Evolutionary conservation across 192 early-diverging fungal genomes (phyloP), one percentile per base, ranked within the genome.

Genomic region (Oehlia diaphana): DNA sequence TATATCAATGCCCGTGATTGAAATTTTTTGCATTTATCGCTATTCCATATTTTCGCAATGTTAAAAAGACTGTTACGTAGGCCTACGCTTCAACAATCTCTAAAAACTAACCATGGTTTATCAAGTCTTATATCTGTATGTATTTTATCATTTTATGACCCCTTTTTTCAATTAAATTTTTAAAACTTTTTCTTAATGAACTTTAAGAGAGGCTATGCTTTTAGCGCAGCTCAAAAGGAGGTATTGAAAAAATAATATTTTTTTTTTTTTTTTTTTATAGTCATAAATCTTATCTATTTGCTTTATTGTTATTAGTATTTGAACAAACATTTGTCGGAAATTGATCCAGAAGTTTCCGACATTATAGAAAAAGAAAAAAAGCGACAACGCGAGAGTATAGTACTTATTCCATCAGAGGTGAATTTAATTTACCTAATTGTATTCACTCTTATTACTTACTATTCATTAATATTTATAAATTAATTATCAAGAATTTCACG

Each of bases 361-460:
- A 98, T 99, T 82, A 94, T 99, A 82, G 94, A 99, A 84, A 88
- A 86, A 3, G 98, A 99, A 85, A 99, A 98, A 90, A 91, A 89
- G 78, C 91, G 98, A 81, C 98, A 99, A 88, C 89, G 95, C 63
- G 94, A 95, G 26, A 92, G 92, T 37, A 94, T 98, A 79, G 95
- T 94, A 71, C 88, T 98, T 82, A 99, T 99, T 83, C 96, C 97
- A 44, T 97, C 95, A 68, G 97, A 99, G 92, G 95, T 95, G 83
- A 28, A 26, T 65, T 7, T 6, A 19, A 33, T 2, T 26, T 19
- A 26, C 21, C 26, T 76, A 35, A 6, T 33, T 64, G 5, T 28
- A 70, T 67, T 12, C 16, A 14, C 42, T 14, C 58, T 79, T 47
- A 16, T 68, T 70, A 23, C 21, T 37, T 16, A n/a, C 33, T 44